These are phyloP conservation scores for Syncephalastrum sp. DNA, from an alignment of 371 early-diverging fungal genomes.

Conservation along the genomic window DNA sequence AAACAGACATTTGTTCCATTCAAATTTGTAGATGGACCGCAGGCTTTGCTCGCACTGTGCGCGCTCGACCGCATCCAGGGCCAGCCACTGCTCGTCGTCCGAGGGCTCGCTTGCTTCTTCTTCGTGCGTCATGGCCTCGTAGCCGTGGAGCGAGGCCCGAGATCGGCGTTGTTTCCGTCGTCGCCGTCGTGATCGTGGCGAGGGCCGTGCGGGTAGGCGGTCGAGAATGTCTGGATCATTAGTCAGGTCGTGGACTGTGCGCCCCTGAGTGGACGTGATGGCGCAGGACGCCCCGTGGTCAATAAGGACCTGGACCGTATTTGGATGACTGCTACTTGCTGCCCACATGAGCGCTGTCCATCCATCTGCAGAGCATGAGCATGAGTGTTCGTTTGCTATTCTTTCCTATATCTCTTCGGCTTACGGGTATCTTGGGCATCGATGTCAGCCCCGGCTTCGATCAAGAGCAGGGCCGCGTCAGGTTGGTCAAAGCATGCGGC, in stretches of 20 bases:
- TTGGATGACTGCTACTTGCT: slow-evolving; percentile 68
- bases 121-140: slow-evolving; percentile 12
- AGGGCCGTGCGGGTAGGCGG: slow-evolving; percentile 9
- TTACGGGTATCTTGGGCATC: slow-evolving; percentile 79
- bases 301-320: slow-evolving; percentile 64
- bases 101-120: slow-evolving; percentile 32
- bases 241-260: slow-evolving; percentile 61
- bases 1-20: slow-evolving; percentile 71
- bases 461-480: slow-evolving; percentile 57
- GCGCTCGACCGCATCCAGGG: slow-evolving; percentile 3
- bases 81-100: slow-evolving; percentile 5
- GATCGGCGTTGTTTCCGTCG: background rate
- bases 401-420: slow-evolving; percentile 10
- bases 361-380: slow-evolving; percentile 54
- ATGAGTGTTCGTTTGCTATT: too few species aligned
- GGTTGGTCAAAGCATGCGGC: slow-evolving; percentile 87
- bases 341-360: slow-evolving; percentile 97
- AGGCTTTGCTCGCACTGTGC: slow-evolving; percentile 23
- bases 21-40: slow-evolving; percentile 50
- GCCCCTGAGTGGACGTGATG: slow-evolving; percentile 61
- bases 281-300: slow-evolving; percentile 67
- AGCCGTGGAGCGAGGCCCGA: slow-evolving; percentile 11
- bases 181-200: background rate
- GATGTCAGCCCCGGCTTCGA: slow-evolving; percentile 72
- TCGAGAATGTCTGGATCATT: slow-evolving; percentile 41